phyloP scores from a whole-genome alignment of 768 basidiomycete genomes.

The Agrocybe chaxingu region DNA sequence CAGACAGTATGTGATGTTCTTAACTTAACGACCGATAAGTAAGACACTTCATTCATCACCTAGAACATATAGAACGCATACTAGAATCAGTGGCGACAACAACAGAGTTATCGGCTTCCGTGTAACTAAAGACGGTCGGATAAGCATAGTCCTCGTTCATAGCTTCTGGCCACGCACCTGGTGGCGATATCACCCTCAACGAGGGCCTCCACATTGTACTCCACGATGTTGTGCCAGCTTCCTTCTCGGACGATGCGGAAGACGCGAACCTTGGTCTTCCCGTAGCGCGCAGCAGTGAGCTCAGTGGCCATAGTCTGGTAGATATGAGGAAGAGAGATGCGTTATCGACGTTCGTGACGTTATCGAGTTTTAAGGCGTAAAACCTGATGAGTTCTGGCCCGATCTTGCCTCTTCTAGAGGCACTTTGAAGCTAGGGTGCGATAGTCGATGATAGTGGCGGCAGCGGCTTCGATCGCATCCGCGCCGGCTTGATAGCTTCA shows the following conservation, averaged over 20 bases:
- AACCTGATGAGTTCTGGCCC: too few relatives aligned
- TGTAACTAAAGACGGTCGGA: slow-evolving; percentile 23
- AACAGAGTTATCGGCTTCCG: slow-evolving; percentile 81
- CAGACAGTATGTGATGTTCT: slow-evolving; percentile 66
- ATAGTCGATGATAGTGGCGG: too few relatives aligned
- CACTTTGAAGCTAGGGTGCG: too few relatives aligned
- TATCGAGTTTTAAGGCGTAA: too few relatives aligned
- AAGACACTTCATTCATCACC: not conserved
- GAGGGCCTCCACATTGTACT: slow-evolving; percentile 79
- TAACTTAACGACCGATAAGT: slow-evolving; percentile 38
- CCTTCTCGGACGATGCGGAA: slow-evolving; percentile 77
- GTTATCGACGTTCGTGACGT: not conserved
- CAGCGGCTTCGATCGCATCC: too few relatives aligned
- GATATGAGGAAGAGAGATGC: not conserved
- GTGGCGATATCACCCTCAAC: slow-evolving; percentile 82
- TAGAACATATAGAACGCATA: slow-evolving; percentile 33
- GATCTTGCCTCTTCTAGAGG: too few relatives aligned
- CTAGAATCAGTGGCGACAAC: slow-evolving; percentile 92
- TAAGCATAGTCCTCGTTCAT: too few relatives aligned
- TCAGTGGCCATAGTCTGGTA: slow-evolving; percentile 7
- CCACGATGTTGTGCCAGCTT: slow-evolving; percentile 69
- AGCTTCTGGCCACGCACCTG: slow-evolving; percentile 42
- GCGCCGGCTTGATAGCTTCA: too few relatives aligned
- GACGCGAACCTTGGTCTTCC: slow-evolving; percentile 87
- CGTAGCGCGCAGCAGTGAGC: slow-evolving; percentile 61